These are phyloP conservation scores for Colletotrichum neosansevieriae DNA, from an alignment of 2,329 filamentous ascomycete genomes.

Conservation along the genomic window DNA sequence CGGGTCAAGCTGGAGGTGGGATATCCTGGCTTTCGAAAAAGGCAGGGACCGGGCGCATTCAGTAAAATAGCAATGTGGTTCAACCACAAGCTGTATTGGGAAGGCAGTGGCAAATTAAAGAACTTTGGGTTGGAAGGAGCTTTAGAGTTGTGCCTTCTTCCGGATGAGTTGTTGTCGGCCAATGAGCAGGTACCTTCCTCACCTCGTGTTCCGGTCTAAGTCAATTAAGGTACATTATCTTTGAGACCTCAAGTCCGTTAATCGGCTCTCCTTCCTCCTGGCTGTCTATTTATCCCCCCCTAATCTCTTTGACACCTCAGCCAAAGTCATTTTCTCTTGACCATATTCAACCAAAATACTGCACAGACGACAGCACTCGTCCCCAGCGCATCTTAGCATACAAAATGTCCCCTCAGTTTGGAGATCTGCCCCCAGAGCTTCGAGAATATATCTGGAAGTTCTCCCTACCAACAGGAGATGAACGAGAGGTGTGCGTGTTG, in stretches of 20 bases:
- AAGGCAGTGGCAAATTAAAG: neutral
- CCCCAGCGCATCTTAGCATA: neutral
- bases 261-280: too few species aligned
- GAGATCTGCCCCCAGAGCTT: neutral
- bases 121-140: too few species aligned
- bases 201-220: too few species aligned
- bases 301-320: too few species aligned
- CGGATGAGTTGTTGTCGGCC: too few species aligned
- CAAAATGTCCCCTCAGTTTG: neutral
- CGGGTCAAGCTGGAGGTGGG: neutral
- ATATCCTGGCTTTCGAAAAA: constrained; percentile 18
- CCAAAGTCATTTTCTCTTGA: too few species aligned
- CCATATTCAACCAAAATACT: too few species aligned
- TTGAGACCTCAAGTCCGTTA: too few species aligned
- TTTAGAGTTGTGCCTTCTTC: too few species aligned
- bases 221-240: too few species aligned
- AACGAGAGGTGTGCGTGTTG: constrained; percentile 20
- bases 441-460: constrained; percentile 3
- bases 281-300: too few species aligned
- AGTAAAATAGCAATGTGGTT: neutral
- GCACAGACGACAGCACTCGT: neutral
- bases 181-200: too few species aligned
- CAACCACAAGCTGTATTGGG: neutral
- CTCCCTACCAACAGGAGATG: constrained; percentile 7
- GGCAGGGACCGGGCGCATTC: neutral